phyloP scores from a whole-genome alignment of 805 yeast species.

The Vanderwaltozyma yarrowii region DNA sequence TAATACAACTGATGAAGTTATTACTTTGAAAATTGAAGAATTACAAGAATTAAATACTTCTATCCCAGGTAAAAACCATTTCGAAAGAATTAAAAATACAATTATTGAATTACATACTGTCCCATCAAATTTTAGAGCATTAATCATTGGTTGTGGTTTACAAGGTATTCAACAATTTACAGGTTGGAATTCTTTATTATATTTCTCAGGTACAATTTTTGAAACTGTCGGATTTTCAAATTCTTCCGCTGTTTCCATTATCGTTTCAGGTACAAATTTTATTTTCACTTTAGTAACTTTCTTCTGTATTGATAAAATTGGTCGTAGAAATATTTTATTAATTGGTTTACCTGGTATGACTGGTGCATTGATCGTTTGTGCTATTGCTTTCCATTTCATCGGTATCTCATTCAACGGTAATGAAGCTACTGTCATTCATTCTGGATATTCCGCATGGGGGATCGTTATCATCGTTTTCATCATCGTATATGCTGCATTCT shows the following conservation, averaged over 20 bases:
- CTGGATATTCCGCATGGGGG: constrained; percentile 74
- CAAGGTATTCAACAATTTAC: constrained; percentile 96
- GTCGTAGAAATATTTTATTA: constrained; percentile 74
- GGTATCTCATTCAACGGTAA: constrained; percentile 46
- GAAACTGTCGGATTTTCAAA: constrained; percentile 81
- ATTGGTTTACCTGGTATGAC: constrained; percentile 83
- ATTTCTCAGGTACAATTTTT: constrained; percentile 87
- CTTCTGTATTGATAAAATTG: constrained; percentile 75
- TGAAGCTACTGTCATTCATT: constrained; percentile 32
- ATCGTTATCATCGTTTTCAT: constrained; percentile 74
- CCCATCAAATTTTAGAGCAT: constrained; percentile 80
- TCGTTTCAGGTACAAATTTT: constrained; percentile 91
- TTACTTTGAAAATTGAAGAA: constrained; percentile 60
- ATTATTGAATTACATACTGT: constrained; percentile 52
- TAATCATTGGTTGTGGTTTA: constrained; percentile 81
- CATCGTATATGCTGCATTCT: constrained; percentile 80
- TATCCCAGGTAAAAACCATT: constrained; percentile 38
- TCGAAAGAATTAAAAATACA: constrained; percentile 47
- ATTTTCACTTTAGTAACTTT: constrained; percentile 80
- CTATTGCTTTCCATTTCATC: constrained; percentile 85
- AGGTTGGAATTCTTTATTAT: constrained; percentile 94
- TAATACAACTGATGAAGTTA: constrained; percentile 51
- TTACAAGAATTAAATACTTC: constrained; percentile 38
- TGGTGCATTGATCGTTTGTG: constrained; percentile 62
- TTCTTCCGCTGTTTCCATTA: constrained; percentile 89